Evolutionary conservation across 129 eudicot genomes (phyloP).

Genomic region (Ambrosia artemisiifolia): DNA sequence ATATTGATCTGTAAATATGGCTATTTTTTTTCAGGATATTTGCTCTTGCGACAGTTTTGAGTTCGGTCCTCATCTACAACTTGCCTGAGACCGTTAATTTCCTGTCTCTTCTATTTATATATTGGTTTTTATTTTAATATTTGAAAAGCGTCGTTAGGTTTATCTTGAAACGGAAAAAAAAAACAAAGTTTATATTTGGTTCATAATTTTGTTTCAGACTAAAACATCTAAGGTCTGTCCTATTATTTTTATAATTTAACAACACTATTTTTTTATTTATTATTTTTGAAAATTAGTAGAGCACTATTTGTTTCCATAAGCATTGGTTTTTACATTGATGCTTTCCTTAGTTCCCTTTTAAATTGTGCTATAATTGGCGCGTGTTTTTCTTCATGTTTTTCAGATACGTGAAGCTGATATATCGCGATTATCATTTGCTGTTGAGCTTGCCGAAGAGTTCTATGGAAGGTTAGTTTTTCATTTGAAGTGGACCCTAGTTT

Average conservation of each 20-base stretch:
- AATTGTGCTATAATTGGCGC: not conserved
- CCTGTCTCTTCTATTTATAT: not conserved
- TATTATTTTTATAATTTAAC: not conserved
- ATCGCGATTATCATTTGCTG: slow-evolving; percentile 91
- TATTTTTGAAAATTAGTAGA: too few relatives aligned
- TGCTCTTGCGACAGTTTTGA: slow-evolving; percentile 94
- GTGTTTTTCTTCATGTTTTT: slow-evolving; percentile 6
- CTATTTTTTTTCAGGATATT: slow-evolving; percentile 64
- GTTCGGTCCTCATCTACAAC: slow-evolving; percentile 92
- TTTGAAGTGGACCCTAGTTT: slow-evolving; percentile 7
- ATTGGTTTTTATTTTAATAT: not conserved
- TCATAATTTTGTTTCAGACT: not conserved
- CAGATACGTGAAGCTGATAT: slow-evolving; percentile 99
- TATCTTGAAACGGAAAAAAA: not conserved
- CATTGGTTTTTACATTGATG: not conserved
- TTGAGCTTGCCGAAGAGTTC: slow-evolving; percentile 99
- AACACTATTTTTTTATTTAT: too few relatives aligned
- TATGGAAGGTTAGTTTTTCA: slow-evolving; percentile 74
- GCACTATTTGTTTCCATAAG: too few relatives aligned
- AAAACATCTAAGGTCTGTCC: not conserved
- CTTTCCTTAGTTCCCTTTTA: slow-evolving; percentile 5
- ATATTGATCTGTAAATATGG: slow-evolving; percentile 9
- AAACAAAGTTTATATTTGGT: not conserved
- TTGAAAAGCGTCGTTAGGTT: not conserved
- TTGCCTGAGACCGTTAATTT: slow-evolving; percentile 93